Evolutionary conservation across 2,329 filamentous ascomycete genomes (phyloP).

Genomic region (Arthroderma sp.): DNA sequence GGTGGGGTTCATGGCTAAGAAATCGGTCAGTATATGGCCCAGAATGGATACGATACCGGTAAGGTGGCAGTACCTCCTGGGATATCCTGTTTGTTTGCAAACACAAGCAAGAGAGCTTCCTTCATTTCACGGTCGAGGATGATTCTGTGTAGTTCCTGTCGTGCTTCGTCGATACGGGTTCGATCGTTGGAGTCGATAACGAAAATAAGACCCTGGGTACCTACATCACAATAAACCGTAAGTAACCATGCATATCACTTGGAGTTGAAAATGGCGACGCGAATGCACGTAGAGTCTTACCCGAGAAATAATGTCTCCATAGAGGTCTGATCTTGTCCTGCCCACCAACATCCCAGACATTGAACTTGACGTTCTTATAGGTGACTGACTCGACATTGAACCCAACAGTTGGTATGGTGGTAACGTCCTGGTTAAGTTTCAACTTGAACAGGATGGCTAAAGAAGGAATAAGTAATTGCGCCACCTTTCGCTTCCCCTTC

Average conservation of each 20-base stretch:
- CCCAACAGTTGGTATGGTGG: constrained; percentile 93
- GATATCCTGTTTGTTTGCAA: constrained; percentile 98
- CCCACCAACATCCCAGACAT: constrained; percentile 96
- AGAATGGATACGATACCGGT: neutral
- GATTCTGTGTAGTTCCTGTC: constrained; percentile 88
- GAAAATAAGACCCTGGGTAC: constrained; percentile 96
- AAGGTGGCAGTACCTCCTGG: constrained; percentile 48
- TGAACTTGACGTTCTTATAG: constrained; percentile 99
- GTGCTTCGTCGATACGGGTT: constrained; percentile 80
- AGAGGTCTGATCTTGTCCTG: constrained; percentile 97
- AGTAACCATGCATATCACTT: too few relatives aligned
- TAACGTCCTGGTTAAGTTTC: constrained; percentile 95
- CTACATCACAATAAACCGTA: constrained; percentile 28
- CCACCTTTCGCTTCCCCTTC: too few relatives aligned
- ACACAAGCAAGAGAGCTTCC: constrained; percentile 84
- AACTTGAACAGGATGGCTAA: constrained; percentile 89
- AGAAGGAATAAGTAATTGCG: too few relatives aligned
- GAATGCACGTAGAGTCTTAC: constrained; percentile 25
- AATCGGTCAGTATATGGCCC: neutral
- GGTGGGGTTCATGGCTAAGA: constrained; percentile 59
- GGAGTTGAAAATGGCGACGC: too few relatives aligned
- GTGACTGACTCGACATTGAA: constrained; percentile 99
- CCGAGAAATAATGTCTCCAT: constrained; percentile 94
- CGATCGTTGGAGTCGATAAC: constrained; percentile 94
- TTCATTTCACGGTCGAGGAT: constrained; percentile 97